phyloP scores from a whole-genome alignment of 1,284 basidiomycete genomes.

The Cryptococcus sp. region DNA sequence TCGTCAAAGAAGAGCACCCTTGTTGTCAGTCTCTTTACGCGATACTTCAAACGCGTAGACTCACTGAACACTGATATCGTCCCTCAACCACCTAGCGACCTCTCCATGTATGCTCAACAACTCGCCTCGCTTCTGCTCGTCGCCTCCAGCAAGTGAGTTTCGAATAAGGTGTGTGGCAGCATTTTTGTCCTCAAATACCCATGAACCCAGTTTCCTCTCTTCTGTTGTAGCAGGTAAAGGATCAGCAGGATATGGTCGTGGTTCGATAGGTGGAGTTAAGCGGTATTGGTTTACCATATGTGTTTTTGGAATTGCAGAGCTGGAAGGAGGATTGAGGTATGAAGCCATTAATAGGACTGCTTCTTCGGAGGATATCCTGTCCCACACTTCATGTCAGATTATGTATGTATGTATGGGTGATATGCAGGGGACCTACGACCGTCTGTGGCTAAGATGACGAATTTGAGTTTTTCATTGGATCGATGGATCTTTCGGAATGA shows the following conservation, averaged over 20 bases:
- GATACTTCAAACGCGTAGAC: slow-evolving; percentile 46
- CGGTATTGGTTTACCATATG: slow-evolving; percentile 27
- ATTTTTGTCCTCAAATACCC: slow-evolving; percentile 84
- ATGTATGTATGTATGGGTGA: too few relatives aligned
- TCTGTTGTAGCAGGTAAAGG: slow-evolving; percentile 26
- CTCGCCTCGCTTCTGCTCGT: slow-evolving; percentile 62
- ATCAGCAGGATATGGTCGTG: slow-evolving; percentile 40
- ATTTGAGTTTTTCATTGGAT: slow-evolving; percentile 54
- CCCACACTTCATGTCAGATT: slow-evolving; percentile 65
- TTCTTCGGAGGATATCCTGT: slow-evolving; percentile 89
- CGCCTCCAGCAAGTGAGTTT: slow-evolving; percentile 87
- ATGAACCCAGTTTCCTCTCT: slow-evolving; percentile 44
- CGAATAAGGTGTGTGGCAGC: slow-evolving; percentile 85
- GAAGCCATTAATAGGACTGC: slow-evolving; percentile 86
- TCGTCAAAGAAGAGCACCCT: background rate
- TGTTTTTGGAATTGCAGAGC: slow-evolving; percentile 30
- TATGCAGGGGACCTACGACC: slow-evolving; percentile 57
- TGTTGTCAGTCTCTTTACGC: too few relatives aligned
- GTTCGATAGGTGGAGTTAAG: slow-evolving; percentile 15
- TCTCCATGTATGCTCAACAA: slow-evolving; percentile 83
- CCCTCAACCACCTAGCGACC: slow-evolving; percentile 69
- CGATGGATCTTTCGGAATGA: slow-evolving; percentile 61
- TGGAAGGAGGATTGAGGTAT: slow-evolving; percentile 64
- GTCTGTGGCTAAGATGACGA: slow-evolving; percentile 86
- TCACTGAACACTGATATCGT: slow-evolving; percentile 87